A percentile compares a stretch with the other conserved stretches of the same genome.
Evolutionary conservation across 2,329 filamentous ascomycete species (phyloP).

Genomic region (Ophioceras dolichostomum): DNA sequence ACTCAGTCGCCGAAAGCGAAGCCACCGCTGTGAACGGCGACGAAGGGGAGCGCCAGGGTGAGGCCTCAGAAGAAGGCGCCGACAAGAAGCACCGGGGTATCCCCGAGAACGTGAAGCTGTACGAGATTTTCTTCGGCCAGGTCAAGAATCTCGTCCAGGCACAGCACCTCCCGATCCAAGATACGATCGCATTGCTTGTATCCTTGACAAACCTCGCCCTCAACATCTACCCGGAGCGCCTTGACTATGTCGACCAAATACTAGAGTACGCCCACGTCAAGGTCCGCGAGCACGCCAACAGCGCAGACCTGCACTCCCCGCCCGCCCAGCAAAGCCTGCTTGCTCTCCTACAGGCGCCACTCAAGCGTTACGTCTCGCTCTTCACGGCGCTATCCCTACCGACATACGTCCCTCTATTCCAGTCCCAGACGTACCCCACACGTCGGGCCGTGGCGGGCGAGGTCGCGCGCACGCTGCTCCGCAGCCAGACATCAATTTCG

Average conservation of each 20-base stretch:
- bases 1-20: conserved; percentile 33
- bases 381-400: conserved; percentile 94
- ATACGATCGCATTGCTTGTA: conserved; percentile 87
- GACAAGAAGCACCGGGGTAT: conserved; percentile 37
- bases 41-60: conserved; percentile 14
- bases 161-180: conserved; percentile 83
- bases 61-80: conserved; percentile 10
- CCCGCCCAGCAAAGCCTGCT: conserved; percentile 82
- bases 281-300: conserved; percentile 80
- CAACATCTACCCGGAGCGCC: conserved; percentile 84
- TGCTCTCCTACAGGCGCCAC: conserved; percentile 77
- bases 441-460: conserved; percentile 83
- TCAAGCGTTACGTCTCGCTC: conserved; percentile 81
- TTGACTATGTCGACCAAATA: conserved; percentile 94
- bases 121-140: conserved; percentile 95
- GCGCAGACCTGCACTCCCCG: conserved; percentile 84
- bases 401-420: conserved; percentile 79
- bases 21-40: conserved; percentile 34
- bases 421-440: conserved; percentile 87
- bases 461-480: conserved; percentile 70
- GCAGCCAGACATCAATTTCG: conserved; percentile 68
- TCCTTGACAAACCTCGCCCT: conserved; percentile 87
- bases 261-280: conserved; percentile 80
- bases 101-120: conserved; percentile 72
- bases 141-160: conserved; percentile 88